Percentiles rank a stretch among this genome's conserved stretches.
Evolutionary conservation across 2,329 filamentous ascomycete species (phyloP).

Genomic region (Coniella vitis): DNA sequence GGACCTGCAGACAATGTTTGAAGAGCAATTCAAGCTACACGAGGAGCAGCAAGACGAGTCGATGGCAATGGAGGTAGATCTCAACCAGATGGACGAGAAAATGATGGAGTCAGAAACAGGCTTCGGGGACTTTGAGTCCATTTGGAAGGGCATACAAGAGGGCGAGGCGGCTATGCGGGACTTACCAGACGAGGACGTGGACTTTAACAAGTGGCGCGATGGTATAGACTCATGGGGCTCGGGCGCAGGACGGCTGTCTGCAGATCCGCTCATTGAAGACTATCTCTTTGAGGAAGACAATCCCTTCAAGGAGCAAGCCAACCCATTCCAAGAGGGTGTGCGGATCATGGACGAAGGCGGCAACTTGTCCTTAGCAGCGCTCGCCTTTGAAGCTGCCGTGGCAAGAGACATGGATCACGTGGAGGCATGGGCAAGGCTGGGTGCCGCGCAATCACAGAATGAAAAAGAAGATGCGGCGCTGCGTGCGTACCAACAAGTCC

Average conservation of each 20-base stretch:
- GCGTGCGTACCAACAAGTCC: conserved; percentile 81
- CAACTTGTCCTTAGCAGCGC: conserved; percentile 84
- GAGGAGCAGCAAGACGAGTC: conserved; percentile 50
- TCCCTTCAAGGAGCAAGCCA: conserved; percentile 70
- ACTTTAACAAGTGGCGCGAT: conserved; percentile 38
- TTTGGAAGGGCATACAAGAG: conserved; percentile 78
- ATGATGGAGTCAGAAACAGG: conserved; percentile 62
- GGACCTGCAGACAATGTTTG: conserved; percentile 41
- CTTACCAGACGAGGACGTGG: conserved; percentile 59
- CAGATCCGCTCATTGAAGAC: conserved; percentile 74
- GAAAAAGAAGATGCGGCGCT: conserved; percentile 97
- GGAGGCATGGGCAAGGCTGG: conserved; percentile 89
- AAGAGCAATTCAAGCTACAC: conserved; percentile 35
- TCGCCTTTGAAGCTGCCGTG: conserved; percentile 93
- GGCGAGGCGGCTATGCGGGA: conserved; percentile 64
- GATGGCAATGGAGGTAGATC: conserved; percentile 72
- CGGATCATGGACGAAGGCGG: conserved; percentile 90
- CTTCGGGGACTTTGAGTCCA: conserved; percentile 82
- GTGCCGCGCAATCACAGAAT: conserved; percentile 91
- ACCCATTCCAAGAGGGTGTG: conserved; percentile 88
- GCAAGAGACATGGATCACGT: conserved; percentile 84
- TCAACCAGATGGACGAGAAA: conserved; percentile 73
- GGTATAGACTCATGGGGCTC: conserved; percentile 63
- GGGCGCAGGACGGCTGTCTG: conserved; percentile 46
- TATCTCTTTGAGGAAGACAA: conserved; percentile 97